A percentile compares a stretch with the other conserved stretches of the same genome.
phyloP scores from a whole-genome alignment of 306 rosid genomes.

The Pterocarpus santalinus region DNA sequence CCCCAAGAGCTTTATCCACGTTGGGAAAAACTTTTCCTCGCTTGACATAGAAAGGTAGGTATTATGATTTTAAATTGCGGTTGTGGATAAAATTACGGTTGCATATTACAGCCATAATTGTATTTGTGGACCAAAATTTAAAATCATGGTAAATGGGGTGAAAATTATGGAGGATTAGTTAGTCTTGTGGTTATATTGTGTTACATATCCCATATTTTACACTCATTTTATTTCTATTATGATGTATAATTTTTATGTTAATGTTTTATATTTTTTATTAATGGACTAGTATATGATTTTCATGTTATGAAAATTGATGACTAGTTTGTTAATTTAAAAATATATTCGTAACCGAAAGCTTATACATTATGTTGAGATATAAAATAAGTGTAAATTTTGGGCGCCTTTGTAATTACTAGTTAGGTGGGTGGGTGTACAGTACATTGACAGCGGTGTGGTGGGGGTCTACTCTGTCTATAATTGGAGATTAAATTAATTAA shows the following conservation, averaged over 20 bases:
- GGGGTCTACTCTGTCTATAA: neutral
- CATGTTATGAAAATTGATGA: neutral
- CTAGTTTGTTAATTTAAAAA: neutral
- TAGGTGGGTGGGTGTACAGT: neutral
- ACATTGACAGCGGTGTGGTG: slow-evolving; percentile 33
- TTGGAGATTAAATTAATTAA: slow-evolving; percentile 13
- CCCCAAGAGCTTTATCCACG: slow-evolving; percentile 57
- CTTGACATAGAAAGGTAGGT: slow-evolving; percentile 67
- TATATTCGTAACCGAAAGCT: neutral
- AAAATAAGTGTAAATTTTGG: slow-evolving; percentile 4
- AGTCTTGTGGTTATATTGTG: neutral
- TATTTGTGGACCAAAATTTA: too few relatives aligned
- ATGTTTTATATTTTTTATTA: neutral
- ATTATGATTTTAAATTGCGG: neutral
- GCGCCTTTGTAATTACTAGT: slow-evolving; percentile 16
- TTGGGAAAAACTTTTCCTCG: slow-evolving; percentile 50
- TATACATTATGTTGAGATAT: neutral
- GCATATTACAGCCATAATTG: too few relatives aligned
- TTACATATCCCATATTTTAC: neutral
- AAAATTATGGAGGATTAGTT: neutral
- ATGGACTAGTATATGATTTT: neutral
- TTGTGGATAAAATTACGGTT: too few relatives aligned
- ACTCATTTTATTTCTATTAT: neutral
- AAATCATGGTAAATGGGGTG: neutral
- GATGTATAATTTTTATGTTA: neutral